Base-by-base conservation (phyloP, 345 rosid species). In the Arabis hirsuta region DNA sequence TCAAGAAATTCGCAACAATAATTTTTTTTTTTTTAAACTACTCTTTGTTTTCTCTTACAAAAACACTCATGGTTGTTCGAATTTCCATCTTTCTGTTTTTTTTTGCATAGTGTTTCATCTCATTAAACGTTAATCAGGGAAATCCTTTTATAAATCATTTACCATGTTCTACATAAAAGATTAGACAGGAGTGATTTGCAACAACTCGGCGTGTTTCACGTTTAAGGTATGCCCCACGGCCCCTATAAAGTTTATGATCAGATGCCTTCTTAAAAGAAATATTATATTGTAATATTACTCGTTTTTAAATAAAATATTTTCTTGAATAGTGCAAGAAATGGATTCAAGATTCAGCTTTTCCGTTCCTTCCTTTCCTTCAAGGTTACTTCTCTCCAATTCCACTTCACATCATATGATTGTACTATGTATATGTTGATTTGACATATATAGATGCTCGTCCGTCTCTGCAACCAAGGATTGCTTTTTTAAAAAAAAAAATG, bases 151-250 rank as follows among this genome's bases (percentile, higher is more conserved):
- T 12, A 2, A 52, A 36, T 57, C 29, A 57, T 36, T 16, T 16
- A 13, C 7, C 4, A 13, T 5, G 5, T 13, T 16, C 16, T 16
- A 16, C 16, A 16, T 16, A 16, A 12, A 43, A 31, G 22, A 26
- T 51, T 50, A 22, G 63, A 16, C 29, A 72, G 12, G 9, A 32
- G 8, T 32, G 8, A 1, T 32, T 32, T 32, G 36, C 8, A 32
- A 36, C 71, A 44, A 55, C 31, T 54, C 58, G 32, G 55, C 65
- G 71, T 73, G 71, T 38, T 56, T 50, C 77, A 73, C 77, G 77
- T 22, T 22, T 55, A 55, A 55, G 71, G 24, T 55, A 72, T 64
- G 64, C 46, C 76, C 57, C 64, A 72, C 62, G 3, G 29, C 29
- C n/a, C 55, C 44, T 64, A 55, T 45, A 12, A 36, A 29, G 29